phyloP scores from a whole-genome alignment of 2,329 filamentous ascomycete genomes.

The Botryosphaeria dothidea region DNA sequence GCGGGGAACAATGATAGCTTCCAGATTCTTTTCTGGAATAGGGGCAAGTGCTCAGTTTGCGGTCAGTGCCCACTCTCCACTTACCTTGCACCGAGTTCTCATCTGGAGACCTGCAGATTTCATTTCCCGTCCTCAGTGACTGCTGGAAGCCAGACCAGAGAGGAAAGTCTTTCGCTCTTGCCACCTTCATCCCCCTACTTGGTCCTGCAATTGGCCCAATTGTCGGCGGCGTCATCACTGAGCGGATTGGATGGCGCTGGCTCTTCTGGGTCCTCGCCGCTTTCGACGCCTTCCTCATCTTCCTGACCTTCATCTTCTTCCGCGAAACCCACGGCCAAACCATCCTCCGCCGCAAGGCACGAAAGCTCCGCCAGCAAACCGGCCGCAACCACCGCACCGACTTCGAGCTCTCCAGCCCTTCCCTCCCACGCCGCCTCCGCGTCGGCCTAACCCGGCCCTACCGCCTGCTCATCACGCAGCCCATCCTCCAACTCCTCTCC shows the following conservation, averaged over 20 bases:
- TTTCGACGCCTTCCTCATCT: slow-evolving; percentile 27
- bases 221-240: slow-evolving; percentile 36
- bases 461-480: slow-evolving; percentile 54
- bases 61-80: not conserved
- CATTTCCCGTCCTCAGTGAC: slow-evolving; percentile 26
- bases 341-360: slow-evolving; percentile 48
- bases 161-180: slow-evolving; percentile 25
- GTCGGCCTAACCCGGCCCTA: slow-evolving; percentile 52
- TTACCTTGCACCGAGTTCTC: not conserved
- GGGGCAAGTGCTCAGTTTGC: slow-evolving; percentile 29
- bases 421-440: slow-evolving; percentile 25
- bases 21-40: slow-evolving; percentile 30
- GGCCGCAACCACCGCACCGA: slow-evolving; percentile 40
- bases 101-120: slow-evolving; percentile 22
- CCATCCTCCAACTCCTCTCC: slow-evolving; percentile 49
- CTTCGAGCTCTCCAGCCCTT: slow-evolving; percentile 21
- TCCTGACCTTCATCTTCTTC: slow-evolving; percentile 40
- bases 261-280: slow-evolving; percentile 38
- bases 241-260: slow-evolving; percentile 37
- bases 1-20: slow-evolving; percentile 28
- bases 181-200: slow-evolving; percentile 32
- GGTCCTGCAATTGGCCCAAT: slow-evolving; percentile 36
- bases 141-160: slow-evolving; percentile 29
- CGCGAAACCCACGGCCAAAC: slow-evolving; percentile 51
- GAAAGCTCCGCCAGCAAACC: slow-evolving; percentile 48